These are phyloP conservation scores for Ustilago esculenta DNA, from an alignment of 1,284 basidiomycete species.

Conservation along the genomic window DNA sequence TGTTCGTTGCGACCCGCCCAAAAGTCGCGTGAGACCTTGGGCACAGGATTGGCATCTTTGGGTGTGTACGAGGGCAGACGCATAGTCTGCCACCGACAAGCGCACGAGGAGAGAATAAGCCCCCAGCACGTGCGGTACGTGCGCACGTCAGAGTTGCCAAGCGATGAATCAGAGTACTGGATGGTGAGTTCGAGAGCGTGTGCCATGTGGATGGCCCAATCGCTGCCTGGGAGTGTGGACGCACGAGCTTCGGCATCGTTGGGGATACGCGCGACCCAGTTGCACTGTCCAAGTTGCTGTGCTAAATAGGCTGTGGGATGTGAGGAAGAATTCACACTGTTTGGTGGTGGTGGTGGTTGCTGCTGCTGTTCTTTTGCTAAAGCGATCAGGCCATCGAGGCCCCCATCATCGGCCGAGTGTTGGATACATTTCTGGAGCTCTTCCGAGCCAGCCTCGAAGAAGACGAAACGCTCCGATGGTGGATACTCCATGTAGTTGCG, in stretches of 20 bases:
- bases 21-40: conserved; percentile 41
- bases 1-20: conserved; percentile 50
- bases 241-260: conserved; percentile 42
- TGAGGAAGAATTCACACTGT: background rate
- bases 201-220: conserved; percentile 43
- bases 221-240: conserved; percentile 36
- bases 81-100: conserved; percentile 43
- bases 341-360: conserved; percentile 2
- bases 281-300: conserved; percentile 21
- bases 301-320: background rate
- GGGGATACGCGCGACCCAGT: conserved; percentile 47
- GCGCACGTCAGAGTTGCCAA: conserved; percentile 21
- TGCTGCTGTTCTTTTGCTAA: conserved; percentile 32
- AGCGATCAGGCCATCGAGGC: conserved; percentile 26
- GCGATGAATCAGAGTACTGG: conserved; percentile 30
- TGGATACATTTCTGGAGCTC: conserved; percentile 30
- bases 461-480: conserved; percentile 39
- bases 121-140: conserved; percentile 36
- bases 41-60: conserved; percentile 49
- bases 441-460: conserved; percentile 37
- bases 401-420: background rate
- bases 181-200: conserved; percentile 46
- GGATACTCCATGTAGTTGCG: conserved; percentile 36
- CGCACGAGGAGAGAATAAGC: conserved; percentile 44
- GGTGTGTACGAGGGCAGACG: conserved; percentile 42